These are phyloP conservation scores for Zymoseptoria passerinii DNA, from an alignment of 2,329 filamentous ascomycete genomes.

Conservation along the genomic window DNA sequence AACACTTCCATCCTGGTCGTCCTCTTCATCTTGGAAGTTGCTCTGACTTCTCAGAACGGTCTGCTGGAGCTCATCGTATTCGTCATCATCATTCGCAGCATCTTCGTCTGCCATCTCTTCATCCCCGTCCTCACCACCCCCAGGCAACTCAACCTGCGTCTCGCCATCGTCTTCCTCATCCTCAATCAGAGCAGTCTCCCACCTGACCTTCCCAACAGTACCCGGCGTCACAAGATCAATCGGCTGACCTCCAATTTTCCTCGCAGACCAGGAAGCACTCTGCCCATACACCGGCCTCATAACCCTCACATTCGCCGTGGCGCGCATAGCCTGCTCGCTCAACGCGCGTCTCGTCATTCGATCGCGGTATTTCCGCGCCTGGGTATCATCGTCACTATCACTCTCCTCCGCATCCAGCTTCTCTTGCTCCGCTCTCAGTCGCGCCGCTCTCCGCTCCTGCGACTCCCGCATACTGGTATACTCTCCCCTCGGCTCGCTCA, in stretches of 20 bases:
- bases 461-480: constrained; percentile 40
- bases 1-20: constrained; percentile 7
- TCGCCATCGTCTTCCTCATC: constrained; percentile 11
- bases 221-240: constrained; percentile 29
- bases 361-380: constrained; percentile 3
- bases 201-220: constrained; percentile 3
- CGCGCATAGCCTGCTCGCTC: constrained; percentile 18
- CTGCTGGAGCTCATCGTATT: constrained; percentile 31
- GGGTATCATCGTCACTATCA: constrained; percentile 17
- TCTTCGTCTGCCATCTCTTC: constrained; percentile 21
- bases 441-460: constrained; percentile 30
- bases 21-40: constrained; percentile 15
- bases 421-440: constrained; percentile 3
- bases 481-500: constrained; percentile 33
- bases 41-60: constrained; percentile 28
- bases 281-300: constrained; percentile 8
- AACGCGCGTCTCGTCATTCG: constrained; percentile 11
- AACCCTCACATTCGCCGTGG: neutral
- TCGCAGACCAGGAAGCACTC: neutral
- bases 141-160: constrained; percentile 3
- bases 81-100: constrained; percentile 27
- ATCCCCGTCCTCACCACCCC: constrained; percentile 8
- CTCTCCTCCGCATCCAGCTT: constrained; percentile 11
- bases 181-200: constrained; percentile 17
- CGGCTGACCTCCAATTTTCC: neutral